Conservation (phyloP, 805 yeast genomes). For the Candida qinlingensis region DNA sequence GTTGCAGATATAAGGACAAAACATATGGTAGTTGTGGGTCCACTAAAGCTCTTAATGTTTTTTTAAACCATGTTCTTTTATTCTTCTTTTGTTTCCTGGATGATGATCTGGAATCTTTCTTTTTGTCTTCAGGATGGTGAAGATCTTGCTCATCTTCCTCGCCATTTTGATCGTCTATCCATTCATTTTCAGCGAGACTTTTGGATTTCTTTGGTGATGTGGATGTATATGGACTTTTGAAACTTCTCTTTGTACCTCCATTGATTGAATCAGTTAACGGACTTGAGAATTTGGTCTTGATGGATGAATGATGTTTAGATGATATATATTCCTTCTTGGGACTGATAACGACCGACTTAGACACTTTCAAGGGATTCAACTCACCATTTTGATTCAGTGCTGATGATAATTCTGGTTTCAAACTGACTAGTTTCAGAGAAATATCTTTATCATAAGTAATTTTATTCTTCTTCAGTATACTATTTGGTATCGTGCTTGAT, state of each 20-base stretch:
- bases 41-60: slow-evolving; percentile 16
- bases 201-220: slow-evolving; percentile 13
- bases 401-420: slow-evolving; percentile 19
- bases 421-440: slow-evolving; percentile 13
- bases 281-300: slow-evolving; percentile 15
- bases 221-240: slow-evolving; percentile 19
- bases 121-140: too few species aligned
- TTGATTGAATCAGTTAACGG: slow-evolving; percentile 23
- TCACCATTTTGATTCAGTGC: slow-evolving; percentile 23
- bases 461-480: slow-evolving; percentile 22
- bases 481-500: slow-evolving; percentile 14
- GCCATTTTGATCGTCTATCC: slow-evolving; percentile 21
- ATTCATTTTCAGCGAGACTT: slow-evolving; percentile 7
- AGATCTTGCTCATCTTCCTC: neutral
- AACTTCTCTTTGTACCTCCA: slow-evolving; percentile 9
- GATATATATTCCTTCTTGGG: slow-evolving; percentile 27
- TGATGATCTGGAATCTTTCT: neutral
- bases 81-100: slow-evolving; percentile 6
- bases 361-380: slow-evolving; percentile 29
- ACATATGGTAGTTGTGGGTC: slow-evolving; percentile 53
- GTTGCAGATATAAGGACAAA: slow-evolving; percentile 57
- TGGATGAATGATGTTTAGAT: slow-evolving; percentile 3
- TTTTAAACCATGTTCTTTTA: slow-evolving; percentile 6
- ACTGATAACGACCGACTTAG: slow-evolving; percentile 29
- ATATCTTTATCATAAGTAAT: slow-evolving; percentile 17